Base-by-base conservation (phyloP, 768 basidiomycete genomes). In the Lentinula raphanica region DNA sequence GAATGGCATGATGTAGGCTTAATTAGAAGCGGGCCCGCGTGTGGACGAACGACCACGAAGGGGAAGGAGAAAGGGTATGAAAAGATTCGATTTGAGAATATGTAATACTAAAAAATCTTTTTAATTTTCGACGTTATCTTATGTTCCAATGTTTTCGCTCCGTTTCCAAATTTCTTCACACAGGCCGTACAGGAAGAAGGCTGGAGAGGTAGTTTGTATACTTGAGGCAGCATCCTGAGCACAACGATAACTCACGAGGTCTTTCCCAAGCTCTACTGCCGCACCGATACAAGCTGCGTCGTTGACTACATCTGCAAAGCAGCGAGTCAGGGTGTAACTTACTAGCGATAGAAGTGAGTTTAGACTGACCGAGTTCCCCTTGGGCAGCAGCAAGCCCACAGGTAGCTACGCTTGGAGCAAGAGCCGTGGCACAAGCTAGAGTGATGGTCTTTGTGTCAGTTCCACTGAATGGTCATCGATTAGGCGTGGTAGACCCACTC, bases 311-410 rank as follows among this genome's bases (percentile, higher is more conserved):
- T 54, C 53, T 54, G 17, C 15, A 19, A 21, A 12, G 17, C 3
- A 9, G 12, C 15, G 23, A 38, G 13, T 49, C 17, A 7, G 29
- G n/a, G 13, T 19, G 27, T 17, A 12, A 4, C 27, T 27, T 19
- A 51, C 9, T 15, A 51, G 35, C 5, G 13, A 13, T 13, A 13
- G 15, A 7, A 7, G 12, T 12, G 23, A 19, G 17, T 40, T 19
- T 21, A 40, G 19, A 40, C 53, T 39, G 8, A 54, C 53, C 53
- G 23, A 54, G 19, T 36, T 54, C 53, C 8, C 19, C 53, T 25
- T 54, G 53, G 25, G 53, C 53, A 3, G 53, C 53, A 29, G 53
- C 53, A 19, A 54, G 19, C 5, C 38, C 53, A 54, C 53, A 54
- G 13, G 53, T 17, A 25, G 19, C 53, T 19, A 54, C 53, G 27